Evolutionary conservation across 1,284 basidiomycete genomes (phyloP), one percentile per base, ranked within the genome.

Genomic region (Termitomyces sp.): DNA sequence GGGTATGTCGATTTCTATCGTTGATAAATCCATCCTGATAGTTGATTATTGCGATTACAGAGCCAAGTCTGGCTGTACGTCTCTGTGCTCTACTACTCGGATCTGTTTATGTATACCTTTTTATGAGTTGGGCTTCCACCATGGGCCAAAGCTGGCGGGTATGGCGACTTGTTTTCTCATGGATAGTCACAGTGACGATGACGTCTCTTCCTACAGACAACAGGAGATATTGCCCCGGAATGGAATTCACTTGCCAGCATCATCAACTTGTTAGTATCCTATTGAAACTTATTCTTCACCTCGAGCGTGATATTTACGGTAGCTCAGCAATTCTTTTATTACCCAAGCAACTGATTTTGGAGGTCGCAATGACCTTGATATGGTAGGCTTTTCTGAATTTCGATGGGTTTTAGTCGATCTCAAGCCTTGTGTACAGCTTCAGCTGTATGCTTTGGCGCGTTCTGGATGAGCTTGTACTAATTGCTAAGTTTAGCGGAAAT

Each of bases 311-410:
- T 14, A 38, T n/a, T 46, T n/a, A 46, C 16, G 35, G 13, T 19
- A 43, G n/a, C 30, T 30, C 46, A 77, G 75, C 42, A 75, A 75
- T 54, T 77, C 74, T 1, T 76, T 75, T 60, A 66, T 69, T 54
- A 74, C 80, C 0, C 75, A 72, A 62, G 76, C 14, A 0, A 75
- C 78, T n/a, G 77, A 82, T 64, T 83, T 81, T 59, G 81, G 78
- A 57, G 80, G 79, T 11, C 75, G 73, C 50, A 81, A 81, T 56
- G 81, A 83, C 59, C 61, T 83, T 59, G 80, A 83, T 60, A 81
- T 82, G 64, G 79, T 79, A 58, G 43, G 73, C 21, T 7, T 9
- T 19, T 9, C n/a, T 3, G 56, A 77, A 77, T 72, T 80, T 30
- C 73, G 78, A 73, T 66, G 80, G 75, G 76, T 60, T 44, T 16